Evolutionary conservation across 352 stramenopile genomes (phyloP).

Genomic region (Albugo laibachii): DNA sequence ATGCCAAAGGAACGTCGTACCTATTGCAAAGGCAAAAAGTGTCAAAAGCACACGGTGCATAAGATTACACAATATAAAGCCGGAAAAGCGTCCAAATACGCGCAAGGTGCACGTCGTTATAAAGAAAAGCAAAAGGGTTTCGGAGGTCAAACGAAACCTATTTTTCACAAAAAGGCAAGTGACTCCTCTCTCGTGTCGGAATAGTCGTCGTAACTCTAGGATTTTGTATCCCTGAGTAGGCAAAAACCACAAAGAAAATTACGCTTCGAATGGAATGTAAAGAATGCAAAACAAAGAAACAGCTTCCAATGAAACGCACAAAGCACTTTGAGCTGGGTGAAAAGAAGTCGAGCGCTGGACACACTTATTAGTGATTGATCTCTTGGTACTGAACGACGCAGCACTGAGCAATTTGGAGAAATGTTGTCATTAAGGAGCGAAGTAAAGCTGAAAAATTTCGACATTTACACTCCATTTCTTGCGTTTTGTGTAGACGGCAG

Average conservation of each 20-base stretch:
- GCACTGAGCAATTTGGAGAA: too few species aligned
- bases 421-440: too few species aligned
- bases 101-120: conserved; percentile 95
- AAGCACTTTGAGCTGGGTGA: conserved; percentile 99
- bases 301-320: conserved; percentile 97
- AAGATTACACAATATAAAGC: conserved; percentile 99
- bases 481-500: too few species aligned
- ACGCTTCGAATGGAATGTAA: conserved; percentile 99
- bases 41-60: conserved; percentile 97
- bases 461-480: too few species aligned
- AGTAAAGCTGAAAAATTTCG: too few species aligned
- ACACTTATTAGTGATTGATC: conserved; percentile 81
- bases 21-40: conserved; percentile 98
- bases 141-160: conserved; percentile 99
- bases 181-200: neutral
- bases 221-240: conserved; percentile 15
- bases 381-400: neutral
- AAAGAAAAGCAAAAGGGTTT: conserved; percentile 99
- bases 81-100: conserved; percentile 99
- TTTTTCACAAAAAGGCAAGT: conserved; percentile 99
- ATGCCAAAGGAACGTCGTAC: conserved; percentile 99
- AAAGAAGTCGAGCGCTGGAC: conserved; percentile 96
- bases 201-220: neutral
- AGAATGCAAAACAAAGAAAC: conserved; percentile 99
- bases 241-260: conserved; percentile 97